Percentiles rank a stretch among this genome's conserved stretches.
phyloP scores from a whole-genome alignment of 2,329 filamentous ascomycete genomes.

The Fonsecaea nubica region DNA sequence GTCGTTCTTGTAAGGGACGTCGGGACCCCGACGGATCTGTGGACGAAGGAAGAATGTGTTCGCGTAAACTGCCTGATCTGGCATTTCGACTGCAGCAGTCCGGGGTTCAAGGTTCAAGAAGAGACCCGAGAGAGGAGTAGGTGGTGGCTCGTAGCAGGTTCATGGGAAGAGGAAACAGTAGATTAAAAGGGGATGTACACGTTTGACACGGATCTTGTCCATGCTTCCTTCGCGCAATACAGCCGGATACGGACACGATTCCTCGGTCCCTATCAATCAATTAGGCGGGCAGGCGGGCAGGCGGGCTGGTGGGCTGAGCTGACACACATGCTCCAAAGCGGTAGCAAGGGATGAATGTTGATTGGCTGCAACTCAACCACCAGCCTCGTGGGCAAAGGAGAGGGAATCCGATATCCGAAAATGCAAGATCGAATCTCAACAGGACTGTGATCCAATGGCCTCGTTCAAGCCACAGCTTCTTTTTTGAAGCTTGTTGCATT shows the following conservation, averaged over 20 bases:
- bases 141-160: background rate
- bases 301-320: too few relatives aligned
- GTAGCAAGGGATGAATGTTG: background rate
- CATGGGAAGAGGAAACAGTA: background rate
- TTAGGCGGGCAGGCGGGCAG: too few relatives aligned
- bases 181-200: background rate
- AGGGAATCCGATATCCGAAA: background rate
- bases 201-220: background rate
- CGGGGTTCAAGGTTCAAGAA: constrained; percentile 1
- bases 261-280: too few relatives aligned
- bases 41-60: constrained; percentile 46
- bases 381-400: background rate
- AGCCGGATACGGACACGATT: background rate
- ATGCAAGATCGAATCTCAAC: background rate
- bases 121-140: background rate
- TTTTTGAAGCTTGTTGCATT: background rate
- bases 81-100: constrained; percentile 14
- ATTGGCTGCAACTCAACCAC: constrained; percentile 10
- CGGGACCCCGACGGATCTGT: constrained; percentile 48
- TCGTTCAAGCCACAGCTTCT: background rate
- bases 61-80: constrained; percentile 41
- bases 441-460: background rate
- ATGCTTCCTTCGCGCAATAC: background rate
- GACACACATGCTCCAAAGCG: background rate
- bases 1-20: constrained; percentile 55